Percentiles rank a stretch among this genome's conserved stretches.
Evolutionary conservation across 257 asterid species (phyloP).

Genomic region (Nicotiana paniculata): DNA sequence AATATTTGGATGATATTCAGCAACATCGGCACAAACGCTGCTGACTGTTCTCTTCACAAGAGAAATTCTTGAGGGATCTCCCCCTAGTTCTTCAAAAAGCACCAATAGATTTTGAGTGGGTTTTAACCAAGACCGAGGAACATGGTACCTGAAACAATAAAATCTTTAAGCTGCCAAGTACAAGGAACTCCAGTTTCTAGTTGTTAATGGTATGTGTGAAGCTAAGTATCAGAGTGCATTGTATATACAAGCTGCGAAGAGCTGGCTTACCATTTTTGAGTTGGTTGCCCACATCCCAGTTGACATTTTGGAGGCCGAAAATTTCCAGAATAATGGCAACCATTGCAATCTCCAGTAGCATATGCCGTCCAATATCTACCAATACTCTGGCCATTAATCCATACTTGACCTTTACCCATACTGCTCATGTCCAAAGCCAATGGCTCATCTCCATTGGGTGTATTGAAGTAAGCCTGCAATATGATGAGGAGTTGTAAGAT

Average conservation of each 20-base stretch:
- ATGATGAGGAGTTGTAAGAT: neutral
- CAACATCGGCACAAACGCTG: constrained; percentile 73
- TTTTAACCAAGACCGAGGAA: constrained; percentile 85
- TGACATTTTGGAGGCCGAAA: constrained; percentile 75
- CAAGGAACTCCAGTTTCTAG: neutral
- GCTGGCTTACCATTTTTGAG: constrained; percentile 67
- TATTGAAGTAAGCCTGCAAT: constrained; percentile 63
- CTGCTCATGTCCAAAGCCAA: constrained; percentile 88
- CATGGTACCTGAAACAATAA: constrained; percentile 63
- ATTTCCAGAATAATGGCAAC: constrained; percentile 52
- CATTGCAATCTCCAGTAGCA: constrained; percentile 71
- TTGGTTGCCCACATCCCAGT: constrained; percentile 80
- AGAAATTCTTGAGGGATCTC: constrained; percentile 69
- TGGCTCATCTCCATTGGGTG: constrained; percentile 81
- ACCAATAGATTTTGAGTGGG: constrained; percentile 72
- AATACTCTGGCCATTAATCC: constrained; percentile 84
- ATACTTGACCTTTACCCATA: constrained; percentile 92
- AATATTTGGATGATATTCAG: constrained; percentile 82
- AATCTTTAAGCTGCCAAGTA: neutral
- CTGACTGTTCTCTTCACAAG: constrained; percentile 67
- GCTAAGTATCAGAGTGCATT: neutral
- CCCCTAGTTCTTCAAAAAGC: constrained; percentile 88
- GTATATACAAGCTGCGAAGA: neutral
- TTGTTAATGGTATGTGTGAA: neutral
- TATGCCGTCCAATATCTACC: constrained; percentile 82